phyloP scores from a whole-genome alignment of 2,329 filamentous ascomycete species.

The Fusarium sp. region DNA sequence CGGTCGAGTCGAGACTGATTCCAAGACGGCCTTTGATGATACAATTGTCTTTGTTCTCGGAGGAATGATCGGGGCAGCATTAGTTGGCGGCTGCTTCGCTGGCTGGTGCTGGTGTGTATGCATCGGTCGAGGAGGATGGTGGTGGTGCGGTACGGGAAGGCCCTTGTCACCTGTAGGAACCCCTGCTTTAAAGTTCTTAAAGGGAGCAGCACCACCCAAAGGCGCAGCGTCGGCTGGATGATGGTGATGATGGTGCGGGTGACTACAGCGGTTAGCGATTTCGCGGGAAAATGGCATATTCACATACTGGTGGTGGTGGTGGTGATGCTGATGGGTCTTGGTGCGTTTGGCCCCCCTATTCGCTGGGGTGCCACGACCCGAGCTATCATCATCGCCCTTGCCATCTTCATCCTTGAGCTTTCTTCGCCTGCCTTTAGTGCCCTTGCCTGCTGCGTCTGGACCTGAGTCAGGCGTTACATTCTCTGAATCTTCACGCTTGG shows the following conservation, averaged over 20 bases:
- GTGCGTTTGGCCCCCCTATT: slow-evolving; percentile 70
- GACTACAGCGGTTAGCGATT: slow-evolving; percentile 47
- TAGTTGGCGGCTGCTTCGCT: slow-evolving; percentile 41
- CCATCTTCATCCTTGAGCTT: slow-evolving; percentile 82
- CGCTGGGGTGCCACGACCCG: slow-evolving; percentile 70
- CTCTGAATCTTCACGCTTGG: slow-evolving; percentile 65
- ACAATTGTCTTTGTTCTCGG: slow-evolving; percentile 74
- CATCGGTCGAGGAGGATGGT: slow-evolving; percentile 56
- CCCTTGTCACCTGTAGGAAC: slow-evolving; percentile 59
- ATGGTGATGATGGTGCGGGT: slow-evolving; percentile 71
- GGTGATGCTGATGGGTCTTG: slow-evolving; percentile 74
- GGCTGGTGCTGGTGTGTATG: slow-evolving; percentile 40
- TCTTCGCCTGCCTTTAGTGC: slow-evolving; percentile 67
- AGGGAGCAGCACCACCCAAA: slow-evolving; percentile 54
- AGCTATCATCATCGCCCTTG: slow-evolving; percentile 73
- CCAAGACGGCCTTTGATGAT: slow-evolving; percentile 75
- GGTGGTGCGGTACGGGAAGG: slow-evolving; percentile 57
- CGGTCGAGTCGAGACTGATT: slow-evolving; percentile 75
- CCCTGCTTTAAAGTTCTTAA: slow-evolving; percentile 62
- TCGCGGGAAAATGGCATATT: slow-evolving; percentile 1
- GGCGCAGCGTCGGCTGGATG: slow-evolving; percentile 60
- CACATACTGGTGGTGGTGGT: slow-evolving; percentile 75
- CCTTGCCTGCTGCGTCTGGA: slow-evolving; percentile 55
- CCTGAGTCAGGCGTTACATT: slow-evolving; percentile 57
- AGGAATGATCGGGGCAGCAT: slow-evolving; percentile 52